phyloP scores from a whole-genome alignment of 495 filamentous ascomycete species.

The Rhypophila decipiens region DNA sequence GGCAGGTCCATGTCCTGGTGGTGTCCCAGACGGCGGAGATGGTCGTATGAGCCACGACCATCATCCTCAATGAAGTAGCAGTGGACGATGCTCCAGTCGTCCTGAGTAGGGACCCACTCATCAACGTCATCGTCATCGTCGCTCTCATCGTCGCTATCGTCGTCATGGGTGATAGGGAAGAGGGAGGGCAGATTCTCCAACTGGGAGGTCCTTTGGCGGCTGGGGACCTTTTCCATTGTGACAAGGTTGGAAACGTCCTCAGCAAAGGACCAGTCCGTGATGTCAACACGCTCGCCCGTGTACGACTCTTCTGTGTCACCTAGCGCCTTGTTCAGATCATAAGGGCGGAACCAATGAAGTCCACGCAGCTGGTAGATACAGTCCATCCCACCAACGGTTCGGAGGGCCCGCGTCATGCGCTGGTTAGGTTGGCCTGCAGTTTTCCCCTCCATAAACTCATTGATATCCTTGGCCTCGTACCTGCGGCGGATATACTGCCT shows the following conservation, averaged over 20 bases:
- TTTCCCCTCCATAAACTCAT: constrained; percentile 13
- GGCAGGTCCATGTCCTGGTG: constrained; percentile 13
- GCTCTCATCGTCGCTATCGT: not conserved
- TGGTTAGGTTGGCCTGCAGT: constrained; percentile 28
- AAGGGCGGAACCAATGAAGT: constrained; percentile 27
- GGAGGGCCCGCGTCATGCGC: constrained; percentile 23
- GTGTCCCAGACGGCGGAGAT: not conserved
- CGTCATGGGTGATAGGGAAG: too few species aligned
- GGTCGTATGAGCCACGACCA: constrained; percentile 13
- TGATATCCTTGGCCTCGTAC: constrained; percentile 15
- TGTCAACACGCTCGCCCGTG: not conserved
- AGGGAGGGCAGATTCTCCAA: constrained; percentile 22
- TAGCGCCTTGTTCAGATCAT: constrained; percentile 26
- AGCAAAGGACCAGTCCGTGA: constrained; percentile 29
- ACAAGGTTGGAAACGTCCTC: constrained; percentile 24
- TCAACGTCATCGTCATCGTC: not conserved
- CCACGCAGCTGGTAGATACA: constrained; percentile 32
- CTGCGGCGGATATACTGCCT: constrained; percentile 15
- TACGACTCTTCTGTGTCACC: not conserved
- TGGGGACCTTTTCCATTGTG: constrained; percentile 10
- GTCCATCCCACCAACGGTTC: constrained; percentile 33
- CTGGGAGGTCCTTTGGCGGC: constrained; percentile 4
- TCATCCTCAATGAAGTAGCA: constrained; percentile 17
- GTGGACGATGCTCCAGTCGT: constrained; percentile 17
- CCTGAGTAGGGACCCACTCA: constrained; percentile 17